A percentile compares a stretch with the other conserved stretches of the same genome.
These are phyloP conservation scores for Xylaria polymorpha DNA, from an alignment of 2,329 filamentous ascomycete species.

Conservation along the genomic window DNA sequence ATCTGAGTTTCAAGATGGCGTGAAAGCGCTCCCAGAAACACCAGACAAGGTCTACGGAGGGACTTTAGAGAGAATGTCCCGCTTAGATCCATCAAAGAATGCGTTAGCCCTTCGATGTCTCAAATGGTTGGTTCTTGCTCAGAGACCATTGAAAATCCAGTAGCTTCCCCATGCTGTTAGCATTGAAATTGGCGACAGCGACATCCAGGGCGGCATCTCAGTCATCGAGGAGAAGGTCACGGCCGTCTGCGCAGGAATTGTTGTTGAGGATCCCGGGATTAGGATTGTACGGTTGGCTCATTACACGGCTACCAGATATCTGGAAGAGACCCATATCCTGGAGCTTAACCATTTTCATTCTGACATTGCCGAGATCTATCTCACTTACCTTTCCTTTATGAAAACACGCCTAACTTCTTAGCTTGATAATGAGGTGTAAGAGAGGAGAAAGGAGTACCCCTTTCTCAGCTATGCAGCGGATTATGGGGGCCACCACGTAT, in stretches of 20 bases:
- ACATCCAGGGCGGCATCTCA: background rate
- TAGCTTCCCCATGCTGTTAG: constrained; percentile 25
- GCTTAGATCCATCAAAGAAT: constrained; percentile 6
- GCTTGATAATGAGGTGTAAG: background rate
- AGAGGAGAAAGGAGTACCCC: constrained; percentile 10
- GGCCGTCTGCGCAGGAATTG: constrained; percentile 22
- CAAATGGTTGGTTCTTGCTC: constrained; percentile 21
- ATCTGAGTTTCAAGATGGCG: constrained; percentile 6
- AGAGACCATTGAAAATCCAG: constrained; percentile 16
- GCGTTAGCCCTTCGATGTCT: constrained; percentile 17
- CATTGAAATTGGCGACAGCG: background rate
- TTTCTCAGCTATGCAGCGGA: constrained; percentile 26
- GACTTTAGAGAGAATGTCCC: constrained; percentile 23
- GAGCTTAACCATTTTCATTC: constrained; percentile 15
- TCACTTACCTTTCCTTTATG: constrained; percentile 20
- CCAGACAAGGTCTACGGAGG: constrained; percentile 14
- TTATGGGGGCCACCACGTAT: constrained; percentile 21
- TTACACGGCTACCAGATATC: constrained; percentile 26
- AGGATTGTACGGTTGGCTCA: constrained; percentile 27
- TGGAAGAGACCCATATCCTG: constrained; percentile 5
- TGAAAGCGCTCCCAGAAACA: constrained; percentile 21
- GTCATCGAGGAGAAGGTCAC: constrained; percentile 19
- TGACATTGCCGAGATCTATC: constrained; percentile 12
- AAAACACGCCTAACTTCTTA: constrained; percentile 2
- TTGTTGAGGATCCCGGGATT: constrained; percentile 23